Evolutionary conservation across 495 filamentous ascomycete genomes (phyloP).

Genomic region (Neurospora intermedia): DNA sequence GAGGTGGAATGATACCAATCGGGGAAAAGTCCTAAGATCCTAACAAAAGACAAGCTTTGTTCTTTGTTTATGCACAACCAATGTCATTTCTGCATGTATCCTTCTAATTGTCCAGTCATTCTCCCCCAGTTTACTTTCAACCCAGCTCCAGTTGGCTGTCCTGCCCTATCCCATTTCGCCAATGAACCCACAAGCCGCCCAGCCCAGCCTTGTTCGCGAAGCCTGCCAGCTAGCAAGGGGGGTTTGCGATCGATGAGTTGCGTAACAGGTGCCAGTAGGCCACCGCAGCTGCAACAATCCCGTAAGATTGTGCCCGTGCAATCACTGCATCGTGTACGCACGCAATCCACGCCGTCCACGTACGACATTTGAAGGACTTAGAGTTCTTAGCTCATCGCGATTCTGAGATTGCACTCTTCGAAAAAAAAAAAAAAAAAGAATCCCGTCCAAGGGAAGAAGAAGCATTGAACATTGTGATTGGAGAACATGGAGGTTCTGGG

Average conservation of each 20-base stretch:
- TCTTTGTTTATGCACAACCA: background rate
- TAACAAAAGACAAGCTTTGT: background rate
- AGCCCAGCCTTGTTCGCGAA: background rate
- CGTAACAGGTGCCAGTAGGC: background rate
- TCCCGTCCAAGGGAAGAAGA: background rate
- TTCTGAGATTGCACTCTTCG: background rate
- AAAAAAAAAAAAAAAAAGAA: too few relatives aligned
- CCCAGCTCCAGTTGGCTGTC: background rate
- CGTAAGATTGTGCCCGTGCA: background rate
- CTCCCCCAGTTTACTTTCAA: background rate
- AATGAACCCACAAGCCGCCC: background rate
- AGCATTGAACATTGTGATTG: background rate
- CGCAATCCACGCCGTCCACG: background rate
- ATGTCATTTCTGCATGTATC: background rate
- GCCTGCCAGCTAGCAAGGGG: background rate
- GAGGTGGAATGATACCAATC: background rate
- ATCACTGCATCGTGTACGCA: background rate
- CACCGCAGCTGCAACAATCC: background rate
- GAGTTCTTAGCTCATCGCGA: background rate
- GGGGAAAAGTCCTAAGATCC: background rate
- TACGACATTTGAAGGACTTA: background rate
- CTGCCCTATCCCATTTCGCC: background rate
- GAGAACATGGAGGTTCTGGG: background rate
- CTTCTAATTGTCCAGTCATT: background rate
- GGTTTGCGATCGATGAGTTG: background rate